A percentile compares a stretch with the other conserved stretches of the same genome.
These are phyloP conservation scores for Blastobotrys petasosporus DNA, from an alignment of 1,139 yeast species.

Conservation along the genomic window DNA sequence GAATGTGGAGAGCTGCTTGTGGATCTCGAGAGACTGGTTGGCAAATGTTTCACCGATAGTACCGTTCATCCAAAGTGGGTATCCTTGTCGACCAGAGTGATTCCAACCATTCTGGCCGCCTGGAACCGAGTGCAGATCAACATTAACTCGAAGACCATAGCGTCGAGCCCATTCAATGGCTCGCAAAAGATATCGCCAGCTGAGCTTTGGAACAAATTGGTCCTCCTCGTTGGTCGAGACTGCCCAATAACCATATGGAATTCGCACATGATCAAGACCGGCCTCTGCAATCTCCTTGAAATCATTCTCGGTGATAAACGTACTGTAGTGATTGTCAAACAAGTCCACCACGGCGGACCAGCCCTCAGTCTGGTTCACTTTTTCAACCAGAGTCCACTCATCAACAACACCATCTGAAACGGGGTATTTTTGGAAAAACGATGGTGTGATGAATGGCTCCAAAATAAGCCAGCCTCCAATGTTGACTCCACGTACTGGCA, in stretches of 20 bases:
- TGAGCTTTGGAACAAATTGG: slow-evolving; percentile 73
- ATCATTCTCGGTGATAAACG: slow-evolving; percentile 70
- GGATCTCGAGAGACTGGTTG: slow-evolving; percentile 36
- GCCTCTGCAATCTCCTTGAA: slow-evolving; percentile 54
- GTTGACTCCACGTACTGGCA: slow-evolving; percentile 68
- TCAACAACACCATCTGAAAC: slow-evolving; percentile 26
- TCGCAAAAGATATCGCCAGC: slow-evolving; percentile 59
- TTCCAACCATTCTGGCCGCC: slow-evolving; percentile 94
- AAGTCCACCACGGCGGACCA: slow-evolving; percentile 33
- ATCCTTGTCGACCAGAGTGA: slow-evolving; percentile 75
- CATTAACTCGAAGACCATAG: slow-evolving; percentile 65
- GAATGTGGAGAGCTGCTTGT: slow-evolving; percentile 44
- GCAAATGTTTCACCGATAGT: slow-evolving; percentile 31
- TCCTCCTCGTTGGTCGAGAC: slow-evolving; percentile 55
- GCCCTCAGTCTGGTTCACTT: slow-evolving; percentile 43
- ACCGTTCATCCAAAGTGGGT: slow-evolving; percentile 51
- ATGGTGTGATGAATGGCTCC: slow-evolving; percentile 80
- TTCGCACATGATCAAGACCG: slow-evolving; percentile 78
- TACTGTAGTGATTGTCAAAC: slow-evolving; percentile 62
- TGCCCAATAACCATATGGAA: slow-evolving; percentile 94
- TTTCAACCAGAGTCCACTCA: slow-evolving; percentile 39
- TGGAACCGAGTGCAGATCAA: slow-evolving; percentile 87
- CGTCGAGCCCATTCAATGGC: slow-evolving; percentile 71
- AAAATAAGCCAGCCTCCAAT: slow-evolving; percentile 89
- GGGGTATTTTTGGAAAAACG: slow-evolving; percentile 43